Evolutionary conservation across 1,139 yeast genomes (phyloP), one percentile per base, ranked within the genome.

Genomic region (Blastobotrys elegans): DNA sequence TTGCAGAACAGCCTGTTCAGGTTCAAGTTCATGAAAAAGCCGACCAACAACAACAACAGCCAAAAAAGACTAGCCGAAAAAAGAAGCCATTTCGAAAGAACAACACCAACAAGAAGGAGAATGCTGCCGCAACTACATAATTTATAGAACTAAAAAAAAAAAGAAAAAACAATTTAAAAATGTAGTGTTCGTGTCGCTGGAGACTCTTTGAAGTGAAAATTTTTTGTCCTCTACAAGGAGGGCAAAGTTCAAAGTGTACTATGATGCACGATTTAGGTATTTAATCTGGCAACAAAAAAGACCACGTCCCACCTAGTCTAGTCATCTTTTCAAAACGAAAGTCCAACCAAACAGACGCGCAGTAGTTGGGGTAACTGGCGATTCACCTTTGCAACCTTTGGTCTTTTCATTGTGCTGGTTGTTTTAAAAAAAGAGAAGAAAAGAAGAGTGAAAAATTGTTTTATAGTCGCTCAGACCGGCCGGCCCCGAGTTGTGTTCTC

Each of bases 121-220:
- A 26, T 22, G 17, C 33, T 2, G 30, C 30, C 27, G 37, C 36
- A 44, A 29, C 10, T 24, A 24, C 8, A 24, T 24, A 24, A 24
- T 24, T 24, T 24, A 24, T 24, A 24, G 13, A 21, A 13, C 4
- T 20, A 34, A 34, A 14, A 21, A 16, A 56, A n/a, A n/a, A n/a
- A n/a, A n/a, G n/a, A n/a, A n/a, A n/a, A n/a, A n/a, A n/a, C n/a
- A n/a, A n/a, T n/a, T n/a, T n/a, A n/a, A n/a, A n/a, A n/a, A n/a
- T n/a, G n/a, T n/a, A n/a, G n/a, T 59, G 62, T 59, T 36, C 50
- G 63, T 59, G 61, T 50, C 57, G 55, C 53, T 59, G 62, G 63
- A 59, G 63, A 59, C 63, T 52, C 61, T 50, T 51, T 53, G 56
- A 50, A 44, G 53, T 51, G 49, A 43, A 37, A 30, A 10, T 6